phyloP scores from a whole-genome alignment of 768 basidiomycete species.

The Mrakia gelida region DNA sequence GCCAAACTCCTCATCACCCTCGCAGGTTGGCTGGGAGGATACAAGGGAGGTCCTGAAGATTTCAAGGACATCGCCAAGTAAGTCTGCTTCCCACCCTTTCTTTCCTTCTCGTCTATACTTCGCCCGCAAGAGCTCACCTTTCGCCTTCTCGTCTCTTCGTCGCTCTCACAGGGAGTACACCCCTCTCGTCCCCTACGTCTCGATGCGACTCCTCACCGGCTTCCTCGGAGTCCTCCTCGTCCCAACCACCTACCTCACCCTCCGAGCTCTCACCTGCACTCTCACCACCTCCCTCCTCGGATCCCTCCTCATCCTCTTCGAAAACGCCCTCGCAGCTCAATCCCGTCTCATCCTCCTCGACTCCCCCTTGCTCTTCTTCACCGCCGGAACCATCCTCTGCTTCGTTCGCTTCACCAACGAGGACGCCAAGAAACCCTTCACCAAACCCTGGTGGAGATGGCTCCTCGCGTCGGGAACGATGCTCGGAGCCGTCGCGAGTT shows the following conservation, averaged over 20 bases:
- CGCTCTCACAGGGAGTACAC: conserved; percentile 57
- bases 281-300: conserved; percentile 88
- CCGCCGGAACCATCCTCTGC: conserved; percentile 76
- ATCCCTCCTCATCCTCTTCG: conserved; percentile 86
- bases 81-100: conserved; percentile 27
- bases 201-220: conserved; percentile 95
- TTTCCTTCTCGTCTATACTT: neutral
- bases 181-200: conserved; percentile 84
- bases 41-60: conserved; percentile 77
- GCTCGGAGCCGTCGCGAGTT: conserved; percentile 85
- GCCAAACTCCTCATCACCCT: conserved; percentile 94
- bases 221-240: conserved; percentile 80
- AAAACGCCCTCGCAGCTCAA: conserved; percentile 93
- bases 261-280: conserved; percentile 86
- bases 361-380: conserved; percentile 97
- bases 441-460: conserved; percentile 87
- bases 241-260: conserved; percentile 85
- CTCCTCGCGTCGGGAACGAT: conserved; percentile 78
- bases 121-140: neutral
- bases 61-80: conserved; percentile 98
- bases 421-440: conserved; percentile 60
- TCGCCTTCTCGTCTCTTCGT: neutral
- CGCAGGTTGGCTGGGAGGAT: conserved; percentile 79
- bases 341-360: conserved; percentile 96
- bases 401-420: conserved; percentile 91